phyloP scores from a whole-genome alignment of 257 asterid genomes.

The Nicotiana benthamiana region DNA sequence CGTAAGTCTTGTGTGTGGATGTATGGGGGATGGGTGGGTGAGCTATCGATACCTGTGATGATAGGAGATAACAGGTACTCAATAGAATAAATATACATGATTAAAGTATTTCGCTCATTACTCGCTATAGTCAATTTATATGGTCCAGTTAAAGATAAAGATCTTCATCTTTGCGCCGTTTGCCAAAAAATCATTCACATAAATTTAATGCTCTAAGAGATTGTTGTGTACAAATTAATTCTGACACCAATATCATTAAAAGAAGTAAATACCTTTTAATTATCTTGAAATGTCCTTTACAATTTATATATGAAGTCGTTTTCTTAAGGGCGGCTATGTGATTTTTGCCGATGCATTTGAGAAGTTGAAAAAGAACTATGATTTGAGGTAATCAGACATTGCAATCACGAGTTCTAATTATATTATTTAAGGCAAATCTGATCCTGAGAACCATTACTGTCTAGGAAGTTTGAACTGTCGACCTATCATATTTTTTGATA shows the following conservation, averaged over 20 bases:
- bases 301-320: background rate
- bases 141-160: too few species aligned
- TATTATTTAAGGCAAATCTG: background rate
- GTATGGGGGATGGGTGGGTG: too few species aligned
- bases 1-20: too few species aligned
- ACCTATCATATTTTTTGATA: background rate
- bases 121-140: fast-evolving
- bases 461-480: background rate
- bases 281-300: background rate
- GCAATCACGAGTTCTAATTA: background rate
- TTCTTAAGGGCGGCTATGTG: background rate
- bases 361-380: background rate
- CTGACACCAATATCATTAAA: background rate
- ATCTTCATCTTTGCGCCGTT: too few species aligned
- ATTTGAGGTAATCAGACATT: background rate
- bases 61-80: too few species aligned
- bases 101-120: too few species aligned
- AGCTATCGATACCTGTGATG: too few species aligned
- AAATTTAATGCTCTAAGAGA: too few species aligned
- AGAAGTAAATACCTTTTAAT: background rate
- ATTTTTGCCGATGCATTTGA: background rate
- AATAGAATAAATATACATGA: too few species aligned
- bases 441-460: background rate
- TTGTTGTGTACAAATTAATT: too few species aligned
- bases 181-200: too few species aligned